A percentile compares a stretch with the other conserved stretches of the same genome.
These are phyloP conservation scores for Pestalotiopsis sp. DNA, from an alignment of 2,329 filamentous ascomycete genomes.

Conservation along the genomic window DNA sequence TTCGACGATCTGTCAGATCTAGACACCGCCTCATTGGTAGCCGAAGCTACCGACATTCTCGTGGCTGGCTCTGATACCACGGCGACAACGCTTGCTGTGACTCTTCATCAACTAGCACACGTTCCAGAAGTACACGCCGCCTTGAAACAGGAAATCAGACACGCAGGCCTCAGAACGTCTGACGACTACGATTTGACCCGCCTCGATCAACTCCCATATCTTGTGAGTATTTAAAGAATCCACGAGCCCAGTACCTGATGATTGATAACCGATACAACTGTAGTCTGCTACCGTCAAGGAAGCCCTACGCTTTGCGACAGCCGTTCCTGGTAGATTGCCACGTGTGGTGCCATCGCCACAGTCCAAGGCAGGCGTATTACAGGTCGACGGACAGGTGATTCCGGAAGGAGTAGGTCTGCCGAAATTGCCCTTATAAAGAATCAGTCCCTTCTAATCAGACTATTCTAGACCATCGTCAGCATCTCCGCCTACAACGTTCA, in stretches of 20 bases:
- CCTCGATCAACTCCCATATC: background rate
- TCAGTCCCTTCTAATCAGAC: background rate
- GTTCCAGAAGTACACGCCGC: background rate
- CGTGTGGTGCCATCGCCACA: background rate
- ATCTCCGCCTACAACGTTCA: background rate
- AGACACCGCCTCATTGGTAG: background rate
- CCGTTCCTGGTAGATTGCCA: background rate
- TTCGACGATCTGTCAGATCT: background rate
- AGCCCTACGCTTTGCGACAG: background rate
- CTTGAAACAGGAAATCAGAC: background rate
- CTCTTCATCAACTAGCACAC: background rate
- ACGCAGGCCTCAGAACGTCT: background rate
- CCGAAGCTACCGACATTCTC: background rate
- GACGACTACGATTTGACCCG: background rate
- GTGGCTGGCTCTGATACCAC: background rate
- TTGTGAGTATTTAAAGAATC: background rate
- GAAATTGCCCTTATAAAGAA: no score
- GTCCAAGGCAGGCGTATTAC: background rate
- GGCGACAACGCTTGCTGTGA: background rate
- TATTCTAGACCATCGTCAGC: background rate
- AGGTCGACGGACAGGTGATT: background rate
- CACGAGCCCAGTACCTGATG: background rate
- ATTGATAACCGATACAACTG: background rate
- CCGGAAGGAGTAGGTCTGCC: background rate
- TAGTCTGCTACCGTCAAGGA: background rate